Evolutionary conservation across 23 red algal species (phyloP).

Genomic region (Gracilariopsis chorda): DNA sequence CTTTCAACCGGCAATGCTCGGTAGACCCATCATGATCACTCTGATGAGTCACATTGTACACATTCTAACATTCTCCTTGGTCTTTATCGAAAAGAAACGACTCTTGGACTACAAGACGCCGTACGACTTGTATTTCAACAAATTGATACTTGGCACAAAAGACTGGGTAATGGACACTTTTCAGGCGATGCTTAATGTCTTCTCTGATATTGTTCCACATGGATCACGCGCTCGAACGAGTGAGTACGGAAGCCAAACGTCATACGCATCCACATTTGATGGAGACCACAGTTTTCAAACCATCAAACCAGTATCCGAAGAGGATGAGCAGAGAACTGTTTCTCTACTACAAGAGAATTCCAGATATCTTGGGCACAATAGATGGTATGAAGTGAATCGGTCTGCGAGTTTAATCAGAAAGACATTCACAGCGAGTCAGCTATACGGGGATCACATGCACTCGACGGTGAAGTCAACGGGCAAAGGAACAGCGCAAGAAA

Average conservation of each 20-base stretch:
- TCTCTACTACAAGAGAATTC: neutral
- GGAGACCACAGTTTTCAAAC: neutral
- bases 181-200: constrained; percentile 38
- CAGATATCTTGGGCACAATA: neutral
- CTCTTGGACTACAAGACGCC: constrained; percentile 13
- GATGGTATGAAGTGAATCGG: neutral
- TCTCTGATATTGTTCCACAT: constrained; percentile 1
- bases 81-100: constrained; percentile 40
- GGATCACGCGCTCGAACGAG: neutral
- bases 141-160: neutral
- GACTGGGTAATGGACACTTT: constrained; percentile 40
- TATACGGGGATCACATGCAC: constrained; percentile 10
- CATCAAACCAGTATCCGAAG: neutral
- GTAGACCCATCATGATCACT: constrained; percentile 4
- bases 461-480: neutral
- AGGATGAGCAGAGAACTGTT: neutral
- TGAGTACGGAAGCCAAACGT: neutral
- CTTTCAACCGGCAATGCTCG: constrained; percentile 42
- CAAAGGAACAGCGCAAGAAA: neutral
- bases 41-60: constrained; percentile 10
- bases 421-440: neutral
- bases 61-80: constrained; percentile 31
- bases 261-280: neutral
- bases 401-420: constrained; percentile 13
- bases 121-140: neutral